Percentiles rank a stretch among this genome's conserved stretches.
phyloP scores from a whole-genome alignment of 441 rosid genomes.

The Populus hybrid region DNA sequence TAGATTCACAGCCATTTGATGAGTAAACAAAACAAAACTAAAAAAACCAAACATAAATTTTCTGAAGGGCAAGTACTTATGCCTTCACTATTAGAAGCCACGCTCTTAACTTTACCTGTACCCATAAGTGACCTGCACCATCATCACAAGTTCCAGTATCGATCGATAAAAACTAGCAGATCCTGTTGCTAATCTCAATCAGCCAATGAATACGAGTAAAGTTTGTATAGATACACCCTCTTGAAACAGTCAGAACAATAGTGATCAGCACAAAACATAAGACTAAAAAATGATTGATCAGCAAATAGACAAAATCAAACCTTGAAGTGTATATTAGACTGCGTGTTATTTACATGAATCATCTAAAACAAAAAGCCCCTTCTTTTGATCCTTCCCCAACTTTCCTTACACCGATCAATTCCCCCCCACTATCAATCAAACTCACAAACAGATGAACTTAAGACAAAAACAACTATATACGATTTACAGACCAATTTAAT shows the following conservation, averaged over 20 bases:
- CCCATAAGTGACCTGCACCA: background rate
- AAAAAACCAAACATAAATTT: background rate
- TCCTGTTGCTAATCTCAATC: background rate
- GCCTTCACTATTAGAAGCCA: background rate
- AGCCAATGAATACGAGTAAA: background rate
- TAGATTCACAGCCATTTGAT: background rate
- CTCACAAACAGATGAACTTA: slow-evolving; percentile 3
- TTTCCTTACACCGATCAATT: slow-evolving; percentile 8
- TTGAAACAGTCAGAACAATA: background rate
- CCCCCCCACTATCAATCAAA: slow-evolving; percentile 6
- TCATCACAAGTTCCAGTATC: background rate
- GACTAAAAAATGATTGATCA: background rate
- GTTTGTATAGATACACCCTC: background rate
- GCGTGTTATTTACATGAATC: slow-evolving; percentile 22
- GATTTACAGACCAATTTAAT: background rate
- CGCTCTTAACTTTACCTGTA: background rate
- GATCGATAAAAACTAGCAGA: background rate
- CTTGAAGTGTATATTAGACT: slow-evolving; percentile 2
- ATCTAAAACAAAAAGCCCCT: background rate
- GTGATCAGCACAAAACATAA: background rate
- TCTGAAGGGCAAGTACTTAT: background rate
- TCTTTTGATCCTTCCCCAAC: slow-evolving; percentile 2
- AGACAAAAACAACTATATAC: background rate
- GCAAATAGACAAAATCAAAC: slow-evolving; percentile 4
- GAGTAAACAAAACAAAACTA: background rate